Conservation (phyloP, 2,329 filamentous ascomycete species). For the Podosphaera fusca region DNA sequence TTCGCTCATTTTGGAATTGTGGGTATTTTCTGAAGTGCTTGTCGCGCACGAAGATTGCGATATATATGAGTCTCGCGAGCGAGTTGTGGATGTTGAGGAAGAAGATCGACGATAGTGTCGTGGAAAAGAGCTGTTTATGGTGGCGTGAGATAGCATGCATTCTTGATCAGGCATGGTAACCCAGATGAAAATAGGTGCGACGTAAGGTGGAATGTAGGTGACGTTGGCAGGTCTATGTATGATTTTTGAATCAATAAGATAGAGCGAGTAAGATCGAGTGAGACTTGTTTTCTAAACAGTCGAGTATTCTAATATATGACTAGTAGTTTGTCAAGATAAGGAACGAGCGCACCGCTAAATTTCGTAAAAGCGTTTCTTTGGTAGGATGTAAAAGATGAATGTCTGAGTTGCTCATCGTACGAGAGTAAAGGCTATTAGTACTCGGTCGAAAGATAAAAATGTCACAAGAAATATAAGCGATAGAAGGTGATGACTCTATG, state of each 20-base stretch:
- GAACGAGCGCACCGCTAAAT: too few relatives aligned
- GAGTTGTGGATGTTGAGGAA: constrained; percentile 14
- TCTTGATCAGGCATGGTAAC: neutral
- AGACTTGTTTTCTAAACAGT: too few relatives aligned
- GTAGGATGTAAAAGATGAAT: too few relatives aligned
- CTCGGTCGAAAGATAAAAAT: too few relatives aligned
- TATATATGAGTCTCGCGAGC: constrained; percentile 18
- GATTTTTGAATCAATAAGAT: too few relatives aligned
- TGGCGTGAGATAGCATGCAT: constrained; percentile 19
- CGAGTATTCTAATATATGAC: too few relatives aligned
- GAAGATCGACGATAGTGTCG: constrained; percentile 20
- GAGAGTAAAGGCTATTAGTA: too few relatives aligned
- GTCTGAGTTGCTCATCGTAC: too few relatives aligned
- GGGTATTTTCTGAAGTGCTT: neutral
- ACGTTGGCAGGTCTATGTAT: neutral
- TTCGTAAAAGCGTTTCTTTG: too few relatives aligned
- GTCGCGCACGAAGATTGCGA: constrained; percentile 14
- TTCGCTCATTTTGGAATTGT: neutral
- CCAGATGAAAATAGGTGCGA: neutral
- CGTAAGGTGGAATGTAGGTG: neutral
- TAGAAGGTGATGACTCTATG: neutral
- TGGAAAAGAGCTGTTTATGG: constrained; percentile 28
- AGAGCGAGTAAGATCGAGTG: too few relatives aligned
- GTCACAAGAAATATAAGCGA: neutral
- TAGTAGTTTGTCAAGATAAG: too few relatives aligned